phyloP scores from a whole-genome alignment of 2,329 filamentous ascomycete species.

The Alternaria tenuissima region DNA sequence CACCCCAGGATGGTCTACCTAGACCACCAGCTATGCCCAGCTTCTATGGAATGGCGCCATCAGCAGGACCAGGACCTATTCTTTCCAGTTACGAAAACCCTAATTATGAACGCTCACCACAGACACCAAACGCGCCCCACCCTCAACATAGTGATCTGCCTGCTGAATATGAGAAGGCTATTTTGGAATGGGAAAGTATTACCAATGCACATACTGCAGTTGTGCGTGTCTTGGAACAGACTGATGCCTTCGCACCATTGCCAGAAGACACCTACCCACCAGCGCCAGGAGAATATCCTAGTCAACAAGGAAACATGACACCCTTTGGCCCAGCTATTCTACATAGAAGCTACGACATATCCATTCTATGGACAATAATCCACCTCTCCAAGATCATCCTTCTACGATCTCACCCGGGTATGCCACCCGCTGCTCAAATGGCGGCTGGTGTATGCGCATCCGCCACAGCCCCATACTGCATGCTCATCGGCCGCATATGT shows the following conservation, averaged over 20 bases:
- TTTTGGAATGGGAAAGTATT: conserved; percentile 81
- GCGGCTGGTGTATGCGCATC: conserved; percentile 80
- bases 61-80: conserved; percentile 52
- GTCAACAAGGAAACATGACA: conserved; percentile 54
- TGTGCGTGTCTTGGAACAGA: conserved; percentile 64
- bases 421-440: conserved; percentile 90
- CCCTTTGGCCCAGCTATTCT: conserved; percentile 84
- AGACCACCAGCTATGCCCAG: conserved; percentile 47
- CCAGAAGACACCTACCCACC: conserved; percentile 71
- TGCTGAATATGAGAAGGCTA: conserved; percentile 71
- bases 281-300: conserved; percentile 46
- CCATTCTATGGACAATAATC: conserved; percentile 85
- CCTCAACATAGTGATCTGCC: conserved; percentile 62
- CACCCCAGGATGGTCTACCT: conserved; percentile 25
- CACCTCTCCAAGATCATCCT: conserved; percentile 85
- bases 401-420: conserved; percentile 82
- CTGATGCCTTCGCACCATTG: conserved; percentile 78
- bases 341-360: conserved; percentile 87
- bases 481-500: conserved; percentile 79
- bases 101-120: conserved; percentile 28
- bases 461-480: conserved; percentile 75
- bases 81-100: conserved; percentile 53
- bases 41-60: conserved; percentile 63
- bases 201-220: conserved; percentile 74
- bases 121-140: conserved; percentile 23